These are phyloP conservation scores for Ceratocystis cacaofunesta DNA, from an alignment of 2,329 filamentous ascomycete genomes.

Conservation along the genomic window DNA sequence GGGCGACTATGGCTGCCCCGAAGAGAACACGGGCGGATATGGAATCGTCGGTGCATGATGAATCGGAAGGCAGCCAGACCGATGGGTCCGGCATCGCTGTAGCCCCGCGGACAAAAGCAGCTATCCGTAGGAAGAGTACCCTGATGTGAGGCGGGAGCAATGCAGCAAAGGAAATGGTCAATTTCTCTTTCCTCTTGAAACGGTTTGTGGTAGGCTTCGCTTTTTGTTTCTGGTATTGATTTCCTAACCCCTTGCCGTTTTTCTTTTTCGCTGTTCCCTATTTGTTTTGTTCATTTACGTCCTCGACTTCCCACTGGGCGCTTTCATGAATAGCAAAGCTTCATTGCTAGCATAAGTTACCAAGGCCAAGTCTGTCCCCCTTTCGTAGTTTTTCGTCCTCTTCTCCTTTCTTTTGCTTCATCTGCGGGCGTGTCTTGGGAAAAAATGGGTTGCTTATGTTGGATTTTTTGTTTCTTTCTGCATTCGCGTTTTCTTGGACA, in stretches of 20 bases:
- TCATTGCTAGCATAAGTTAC: not conserved
- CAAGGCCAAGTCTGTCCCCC: constrained; percentile 2
- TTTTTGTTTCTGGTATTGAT: not conserved
- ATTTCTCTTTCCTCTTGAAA: not conserved
- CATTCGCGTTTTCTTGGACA: not conserved
- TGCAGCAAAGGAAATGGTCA: not conserved
- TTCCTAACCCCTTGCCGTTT: not conserved
- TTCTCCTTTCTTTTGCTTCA: constrained; percentile 1
- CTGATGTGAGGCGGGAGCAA: constrained; percentile 8
- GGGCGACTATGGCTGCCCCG: constrained; percentile 14
- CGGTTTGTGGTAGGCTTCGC: not conserved
- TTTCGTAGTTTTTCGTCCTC: constrained; percentile 3
- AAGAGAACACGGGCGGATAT: constrained; percentile 15
- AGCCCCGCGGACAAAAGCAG: constrained; percentile 8
- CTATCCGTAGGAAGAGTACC: constrained; percentile 16
- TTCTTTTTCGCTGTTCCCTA: not conserved
- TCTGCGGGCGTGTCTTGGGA: not conserved
- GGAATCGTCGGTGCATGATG: constrained; percentile 16
- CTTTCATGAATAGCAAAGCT: not conserved
- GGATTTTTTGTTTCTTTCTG: constrained; percentile 7
- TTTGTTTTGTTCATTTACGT: constrained; percentile 7
- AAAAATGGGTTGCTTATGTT: not conserved
- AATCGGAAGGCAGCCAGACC: constrained; percentile 18
- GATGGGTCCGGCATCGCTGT: constrained; percentile 1
- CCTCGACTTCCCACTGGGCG: not conserved